Conservation (phyloP, 2,329 filamentous ascomycete genomes). For the Teratosphaeria viscida region DNA sequence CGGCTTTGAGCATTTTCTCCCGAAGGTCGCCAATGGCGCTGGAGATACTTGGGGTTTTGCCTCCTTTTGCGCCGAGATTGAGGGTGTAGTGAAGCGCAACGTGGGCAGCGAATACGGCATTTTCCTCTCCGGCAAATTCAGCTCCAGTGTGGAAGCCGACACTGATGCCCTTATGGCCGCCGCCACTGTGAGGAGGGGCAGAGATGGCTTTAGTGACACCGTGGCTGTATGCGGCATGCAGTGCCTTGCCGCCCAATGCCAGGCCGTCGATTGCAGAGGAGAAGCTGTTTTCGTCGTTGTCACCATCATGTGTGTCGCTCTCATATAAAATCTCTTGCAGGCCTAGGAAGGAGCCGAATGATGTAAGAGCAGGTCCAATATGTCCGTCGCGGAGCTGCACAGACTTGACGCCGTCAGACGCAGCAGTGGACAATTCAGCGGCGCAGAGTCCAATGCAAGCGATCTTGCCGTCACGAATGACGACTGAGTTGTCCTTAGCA, state of each 20-base stretch:
- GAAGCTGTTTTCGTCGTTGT: slow-evolving; percentile 43
- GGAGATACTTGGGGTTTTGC: slow-evolving; percentile 42
- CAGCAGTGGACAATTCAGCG: slow-evolving; percentile 32
- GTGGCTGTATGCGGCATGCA: slow-evolving; percentile 27
- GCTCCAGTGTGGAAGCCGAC: slow-evolving; percentile 28
- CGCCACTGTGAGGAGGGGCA: slow-evolving; percentile 23
- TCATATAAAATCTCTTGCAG: slow-evolving; percentile 55
- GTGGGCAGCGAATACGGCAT: slow-evolving; percentile 30
- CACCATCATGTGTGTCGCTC: slow-evolving; percentile 33
- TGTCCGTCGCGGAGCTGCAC: slow-evolving; percentile 49
- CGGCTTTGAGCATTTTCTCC: slow-evolving; percentile 44
- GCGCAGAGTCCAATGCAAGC: slow-evolving; percentile 47
- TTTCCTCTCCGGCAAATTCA: slow-evolving; percentile 22
- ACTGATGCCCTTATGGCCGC: slow-evolving; percentile 28
- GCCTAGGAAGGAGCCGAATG: slow-evolving; percentile 50
- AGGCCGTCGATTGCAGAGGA: slow-evolving; percentile 45
- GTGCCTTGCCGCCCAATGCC: slow-evolving; percentile 29
- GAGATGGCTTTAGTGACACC: slow-evolving; percentile 31
- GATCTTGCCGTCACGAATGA: slow-evolving; percentile 44
- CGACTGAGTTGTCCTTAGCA: slow-evolving; percentile 21
- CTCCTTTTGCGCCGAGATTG: slow-evolving; percentile 36
- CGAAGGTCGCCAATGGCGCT: slow-evolving; percentile 44
- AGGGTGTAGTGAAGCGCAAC: slow-evolving; percentile 42
- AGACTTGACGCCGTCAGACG: slow-evolving; percentile 25
- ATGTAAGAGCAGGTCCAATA: slow-evolving; percentile 50